These are phyloP conservation scores for Kodamaea kaohsiungensis DNA, from an alignment of 805 yeast species.

Conservation along the genomic window DNA sequence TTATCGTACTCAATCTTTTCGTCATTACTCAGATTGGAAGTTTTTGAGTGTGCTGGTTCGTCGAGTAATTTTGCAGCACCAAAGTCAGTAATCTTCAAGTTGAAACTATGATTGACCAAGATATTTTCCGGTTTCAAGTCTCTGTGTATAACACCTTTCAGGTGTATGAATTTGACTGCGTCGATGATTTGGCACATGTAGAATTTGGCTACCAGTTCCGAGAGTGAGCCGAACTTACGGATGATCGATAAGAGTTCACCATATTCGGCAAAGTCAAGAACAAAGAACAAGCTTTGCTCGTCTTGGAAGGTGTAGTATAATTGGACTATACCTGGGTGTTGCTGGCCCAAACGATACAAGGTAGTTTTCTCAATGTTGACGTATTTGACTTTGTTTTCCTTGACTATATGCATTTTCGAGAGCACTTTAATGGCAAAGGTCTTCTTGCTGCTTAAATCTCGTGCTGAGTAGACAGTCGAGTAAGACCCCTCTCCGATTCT, in stretches of 20 bases:
- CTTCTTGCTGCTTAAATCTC: constrained; percentile 69
- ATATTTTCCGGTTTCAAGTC: constrained; percentile 96
- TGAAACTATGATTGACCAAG: constrained; percentile 79
- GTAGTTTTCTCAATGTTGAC: constrained; percentile 95
- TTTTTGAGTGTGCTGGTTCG: neutral
- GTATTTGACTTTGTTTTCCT: constrained; percentile 92
- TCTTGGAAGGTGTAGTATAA: constrained; percentile 95
- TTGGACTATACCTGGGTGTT: constrained; percentile 92
- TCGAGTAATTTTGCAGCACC: constrained; percentile 89
- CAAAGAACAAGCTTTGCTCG: constrained; percentile 82
- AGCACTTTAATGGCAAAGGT: constrained; percentile 90
- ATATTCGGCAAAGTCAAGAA: constrained; percentile 88
- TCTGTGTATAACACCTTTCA: constrained; percentile 86
- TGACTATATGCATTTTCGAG: constrained; percentile 88
- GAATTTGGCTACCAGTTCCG: constrained; percentile 73
- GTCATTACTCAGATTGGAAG: constrained; percentile 4
- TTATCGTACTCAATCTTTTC: constrained; percentile 35
- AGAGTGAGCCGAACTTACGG: constrained; percentile 73
- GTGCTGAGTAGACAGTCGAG: constrained; percentile 88
- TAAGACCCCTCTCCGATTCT: constrained; percentile 95
- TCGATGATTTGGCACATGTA: constrained; percentile 88
- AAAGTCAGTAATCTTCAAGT: constrained; percentile 90
- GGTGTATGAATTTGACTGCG: constrained; percentile 85
- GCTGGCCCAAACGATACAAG: constrained; percentile 76
- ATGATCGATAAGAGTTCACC: constrained; percentile 89